These are phyloP conservation scores for Avicennia marina DNA, from an alignment of 257 asterid genomes.

Conservation along the genomic window DNA sequence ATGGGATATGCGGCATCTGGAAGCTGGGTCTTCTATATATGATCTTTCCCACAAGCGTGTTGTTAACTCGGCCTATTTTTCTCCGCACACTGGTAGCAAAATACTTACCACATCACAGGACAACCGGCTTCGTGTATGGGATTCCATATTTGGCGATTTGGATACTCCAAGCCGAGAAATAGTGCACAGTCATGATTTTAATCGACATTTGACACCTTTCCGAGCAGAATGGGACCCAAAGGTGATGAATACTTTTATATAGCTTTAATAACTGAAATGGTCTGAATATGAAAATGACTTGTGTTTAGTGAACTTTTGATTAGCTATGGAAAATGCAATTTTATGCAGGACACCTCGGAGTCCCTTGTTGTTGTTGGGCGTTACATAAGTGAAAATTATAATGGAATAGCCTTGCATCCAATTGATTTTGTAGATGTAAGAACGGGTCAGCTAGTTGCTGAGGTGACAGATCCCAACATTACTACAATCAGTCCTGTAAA, in stretches of 20 bases:
- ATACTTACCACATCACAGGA: constrained; percentile 94
- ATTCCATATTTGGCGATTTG: constrained; percentile 80
- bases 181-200: constrained; percentile 95
- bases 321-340: constrained; percentile 1
- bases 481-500: constrained; percentile 93
- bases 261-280: constrained; percentile 2
- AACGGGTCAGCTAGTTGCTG: constrained; percentile 90
- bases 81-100: constrained; percentile 88
- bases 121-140: constrained; percentile 92
- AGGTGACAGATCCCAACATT: constrained; percentile 86
- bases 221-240: constrained; percentile 98
- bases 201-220: constrained; percentile 86
- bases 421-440: constrained; percentile 79
- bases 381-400: constrained; percentile 86
- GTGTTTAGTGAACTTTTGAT: constrained; percentile 2
- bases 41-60: constrained; percentile 83
- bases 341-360: constrained; percentile 79
- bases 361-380: constrained; percentile 88
- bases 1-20: constrained; percentile 85
- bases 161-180: constrained; percentile 91
- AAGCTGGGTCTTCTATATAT: constrained; percentile 69
- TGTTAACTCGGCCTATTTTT: constrained; percentile 93
- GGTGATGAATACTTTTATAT: constrained; percentile 32
- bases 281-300: background rate
- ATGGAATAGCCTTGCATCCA: constrained; percentile 92